Evolutionary conservation across 208 protist genomes (phyloP).

Genomic region (Leishmania gerbilli): DNA sequence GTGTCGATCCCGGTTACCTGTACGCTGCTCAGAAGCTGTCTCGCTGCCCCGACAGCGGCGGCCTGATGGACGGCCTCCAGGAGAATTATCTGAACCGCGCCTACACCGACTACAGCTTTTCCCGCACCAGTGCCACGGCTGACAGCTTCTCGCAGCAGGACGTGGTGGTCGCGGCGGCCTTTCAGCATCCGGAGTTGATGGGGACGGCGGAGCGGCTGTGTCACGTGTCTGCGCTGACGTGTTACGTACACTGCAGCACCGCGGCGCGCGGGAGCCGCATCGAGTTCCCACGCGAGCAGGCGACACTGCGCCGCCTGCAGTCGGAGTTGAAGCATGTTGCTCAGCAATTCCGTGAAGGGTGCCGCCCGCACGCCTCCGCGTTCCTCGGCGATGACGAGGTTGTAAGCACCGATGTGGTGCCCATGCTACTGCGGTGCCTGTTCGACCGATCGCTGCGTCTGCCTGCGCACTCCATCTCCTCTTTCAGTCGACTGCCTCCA

Average conservation of each 20-base stretch:
- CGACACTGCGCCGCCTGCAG: conserved; percentile 33
- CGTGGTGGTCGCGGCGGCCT: conserved; percentile 41
- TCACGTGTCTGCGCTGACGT: conserved; percentile 45
- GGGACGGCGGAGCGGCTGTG: conserved; percentile 49
- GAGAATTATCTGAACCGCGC: conserved; percentile 69
- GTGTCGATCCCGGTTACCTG: conserved; percentile 74
- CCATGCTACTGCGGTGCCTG: conserved; percentile 64
- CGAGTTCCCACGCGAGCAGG: conserved; percentile 50
- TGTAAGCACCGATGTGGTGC: conserved; percentile 38
- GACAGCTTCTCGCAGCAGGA: conserved; percentile 65
- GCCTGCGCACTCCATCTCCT: conserved; percentile 47
- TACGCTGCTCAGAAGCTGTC: conserved; percentile 52
- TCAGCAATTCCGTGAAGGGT: conserved; percentile 53
- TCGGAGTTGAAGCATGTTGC: conserved; percentile 41
- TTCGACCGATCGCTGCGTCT: conserved; percentile 53
- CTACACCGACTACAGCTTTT: conserved; percentile 76
- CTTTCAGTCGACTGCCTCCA: conserved; percentile 32
- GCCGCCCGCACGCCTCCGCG: conserved; percentile 24
- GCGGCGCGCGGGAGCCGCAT: conserved; percentile 28
- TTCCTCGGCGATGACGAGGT: conserved; percentile 42
- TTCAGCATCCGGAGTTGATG: conserved; percentile 33
- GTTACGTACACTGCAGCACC: conserved; percentile 57
- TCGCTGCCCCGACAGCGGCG: conserved; percentile 27
- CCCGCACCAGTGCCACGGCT: conserved; percentile 43
- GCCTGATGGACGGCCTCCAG: conserved; percentile 73